Conservation (phyloP, 164 flowering plant species). For the Dillenia turbinata region DNA sequence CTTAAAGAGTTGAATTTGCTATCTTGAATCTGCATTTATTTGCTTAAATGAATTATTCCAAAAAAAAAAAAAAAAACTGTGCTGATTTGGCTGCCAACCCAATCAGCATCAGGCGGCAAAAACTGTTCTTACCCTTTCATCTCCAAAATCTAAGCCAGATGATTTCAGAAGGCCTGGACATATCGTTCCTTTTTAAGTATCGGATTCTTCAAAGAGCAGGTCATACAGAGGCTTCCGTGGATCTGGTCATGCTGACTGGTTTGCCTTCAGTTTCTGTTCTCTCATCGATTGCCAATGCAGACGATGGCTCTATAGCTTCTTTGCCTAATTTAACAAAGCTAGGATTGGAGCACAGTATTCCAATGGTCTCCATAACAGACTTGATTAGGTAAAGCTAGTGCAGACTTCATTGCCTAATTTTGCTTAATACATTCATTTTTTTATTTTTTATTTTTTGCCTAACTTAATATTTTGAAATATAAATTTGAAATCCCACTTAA, state of each 20-base stretch:
- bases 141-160: conserved; percentile 60
- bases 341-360: conserved; percentile 52
- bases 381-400: conserved; percentile 55
- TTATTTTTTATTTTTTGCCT: too few relatives aligned
- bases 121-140: conserved; percentile 73
- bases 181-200: conserved; percentile 87
- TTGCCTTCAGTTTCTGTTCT: conserved; percentile 66
- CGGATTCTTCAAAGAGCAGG: conserved; percentile 75
- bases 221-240: conserved; percentile 95
- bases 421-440: too few relatives aligned
- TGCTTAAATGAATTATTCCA: neutral
- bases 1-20: neutral
- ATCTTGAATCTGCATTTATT: neutral
- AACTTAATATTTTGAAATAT: too few relatives aligned
- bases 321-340: conserved; percentile 51
- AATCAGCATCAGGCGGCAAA: conserved; percentile 88
- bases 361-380: conserved; percentile 71
- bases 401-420: too few relatives aligned
- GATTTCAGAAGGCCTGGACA: conserved; percentile 89
- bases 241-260: conserved; percentile 69
- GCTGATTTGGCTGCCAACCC: neutral
- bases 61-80: neutral
- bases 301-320: conserved; percentile 74
- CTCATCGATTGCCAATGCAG: conserved; percentile 58
- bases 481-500: too few relatives aligned